Conservation (phyloP, 2,329 filamentous ascomycete genomes). For the Bisporella sp. region DNA sequence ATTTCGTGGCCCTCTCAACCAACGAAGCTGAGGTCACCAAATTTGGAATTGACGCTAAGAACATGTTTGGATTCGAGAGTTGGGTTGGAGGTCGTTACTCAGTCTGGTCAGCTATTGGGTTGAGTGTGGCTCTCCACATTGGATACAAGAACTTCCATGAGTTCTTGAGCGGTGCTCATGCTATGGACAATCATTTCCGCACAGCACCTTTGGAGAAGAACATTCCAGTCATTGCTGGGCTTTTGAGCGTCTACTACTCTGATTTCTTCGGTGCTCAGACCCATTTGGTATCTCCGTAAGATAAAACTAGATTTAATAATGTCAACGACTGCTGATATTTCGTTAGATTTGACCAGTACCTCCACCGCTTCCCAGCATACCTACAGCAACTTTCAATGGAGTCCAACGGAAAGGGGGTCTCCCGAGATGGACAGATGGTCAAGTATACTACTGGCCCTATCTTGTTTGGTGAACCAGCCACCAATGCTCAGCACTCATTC, state of each 20-base stretch:
- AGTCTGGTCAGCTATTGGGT: slow-evolving; percentile 96
- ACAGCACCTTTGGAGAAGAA: slow-evolving; percentile 87
- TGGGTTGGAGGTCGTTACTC: slow-evolving; percentile 99
- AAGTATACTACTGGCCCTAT: slow-evolving; percentile 97
- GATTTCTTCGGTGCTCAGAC: slow-evolving; percentile 99
- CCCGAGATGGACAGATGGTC: slow-evolving; percentile 78
- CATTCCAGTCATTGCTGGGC: slow-evolving; percentile 85
- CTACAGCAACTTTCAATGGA: slow-evolving; percentile 99
- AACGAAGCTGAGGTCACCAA: slow-evolving; percentile 94
- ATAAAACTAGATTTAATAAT: not conserved
- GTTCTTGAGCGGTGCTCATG: slow-evolving; percentile 89
- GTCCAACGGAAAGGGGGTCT: slow-evolving; percentile 97
- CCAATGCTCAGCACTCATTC: slow-evolving; percentile 99
- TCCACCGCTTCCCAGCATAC: slow-evolving; percentile 98
- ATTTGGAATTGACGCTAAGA: slow-evolving; percentile 97
- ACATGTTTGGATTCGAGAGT: slow-evolving; percentile 99
- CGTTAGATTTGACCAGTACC: slow-evolving; percentile 96
- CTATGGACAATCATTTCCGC: slow-evolving; percentile 98
- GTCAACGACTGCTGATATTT: not conserved
- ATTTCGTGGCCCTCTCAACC: slow-evolving; percentile 96
- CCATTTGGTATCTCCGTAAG: slow-evolving; percentile 89
- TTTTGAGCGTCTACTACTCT: slow-evolving; percentile 97
- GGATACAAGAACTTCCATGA: slow-evolving; percentile 97
- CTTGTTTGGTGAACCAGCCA: slow-evolving; percentile 95
- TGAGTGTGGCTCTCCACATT: slow-evolving; percentile 91